These are phyloP conservation scores for Iris macrosiphon DNA, from an alignment of 106 monocot species.

Conservation along the genomic window DNA sequence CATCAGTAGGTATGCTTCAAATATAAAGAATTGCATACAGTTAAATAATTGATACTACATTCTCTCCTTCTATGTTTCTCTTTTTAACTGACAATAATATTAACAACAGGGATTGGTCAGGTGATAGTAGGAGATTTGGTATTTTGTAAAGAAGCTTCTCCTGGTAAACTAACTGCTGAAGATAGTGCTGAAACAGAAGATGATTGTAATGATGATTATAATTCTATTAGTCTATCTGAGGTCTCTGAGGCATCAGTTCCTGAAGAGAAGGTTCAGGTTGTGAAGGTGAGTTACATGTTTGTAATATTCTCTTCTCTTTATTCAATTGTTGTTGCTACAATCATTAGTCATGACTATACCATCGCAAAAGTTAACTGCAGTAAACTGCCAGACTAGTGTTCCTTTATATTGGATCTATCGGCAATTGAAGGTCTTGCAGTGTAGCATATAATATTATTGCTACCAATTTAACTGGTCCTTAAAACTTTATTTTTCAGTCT, in stretches of 20 bases:
- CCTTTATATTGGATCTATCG: no score
- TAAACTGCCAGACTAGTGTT: no score
- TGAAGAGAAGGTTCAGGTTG: constrained; percentile 55
- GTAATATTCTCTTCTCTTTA: background rate
- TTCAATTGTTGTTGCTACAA: background rate
- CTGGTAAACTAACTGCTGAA: constrained; percentile 17
- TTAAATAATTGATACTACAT: no score
- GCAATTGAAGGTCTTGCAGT: background rate
- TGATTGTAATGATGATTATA: constrained; percentile 30
- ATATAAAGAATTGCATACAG: no score
- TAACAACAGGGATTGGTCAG: constrained; percentile 49
- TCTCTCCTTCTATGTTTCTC: background rate
- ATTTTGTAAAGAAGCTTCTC: constrained; percentile 44
- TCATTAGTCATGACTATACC: no score
- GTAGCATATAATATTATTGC: background rate
- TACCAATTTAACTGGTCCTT: background rate
- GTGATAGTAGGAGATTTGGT: constrained; percentile 90
- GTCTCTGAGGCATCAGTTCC: constrained; percentile 23
- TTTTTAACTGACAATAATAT: constrained; percentile 4
- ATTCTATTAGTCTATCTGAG: constrained; percentile 26
- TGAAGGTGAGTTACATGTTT: constrained; percentile 48
- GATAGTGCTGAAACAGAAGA: constrained; percentile 34
- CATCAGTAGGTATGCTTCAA: no score
- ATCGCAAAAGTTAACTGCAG: no score
- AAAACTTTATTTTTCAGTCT: background rate